phyloP scores from a whole-genome alignment of 2,329 filamentous ascomycete genomes.

The Camillea tinctor region DNA sequence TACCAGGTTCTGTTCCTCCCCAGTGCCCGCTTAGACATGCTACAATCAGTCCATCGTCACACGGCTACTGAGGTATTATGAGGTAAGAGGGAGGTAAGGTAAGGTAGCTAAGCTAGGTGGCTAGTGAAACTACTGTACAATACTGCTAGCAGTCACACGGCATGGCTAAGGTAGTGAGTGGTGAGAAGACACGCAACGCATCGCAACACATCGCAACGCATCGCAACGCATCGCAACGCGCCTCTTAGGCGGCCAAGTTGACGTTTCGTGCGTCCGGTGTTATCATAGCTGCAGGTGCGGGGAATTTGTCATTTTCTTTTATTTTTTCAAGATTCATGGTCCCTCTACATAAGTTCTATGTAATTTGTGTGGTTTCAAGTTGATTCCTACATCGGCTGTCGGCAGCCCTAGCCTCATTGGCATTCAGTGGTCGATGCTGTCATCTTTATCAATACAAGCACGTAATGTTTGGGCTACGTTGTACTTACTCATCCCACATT shows the following conservation, averaged over 20 bases:
- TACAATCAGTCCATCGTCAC: constrained; percentile 15
- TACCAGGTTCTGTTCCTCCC: constrained; percentile 1
- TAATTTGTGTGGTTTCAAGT: constrained; percentile 13
- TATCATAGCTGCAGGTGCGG: constrained; percentile 17
- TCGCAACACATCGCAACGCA: too few species aligned
- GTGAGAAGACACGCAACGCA: constrained; percentile 10
- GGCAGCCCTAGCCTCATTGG: constrained; percentile 15
- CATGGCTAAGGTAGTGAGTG: constrained; percentile 1
- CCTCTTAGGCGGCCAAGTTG: constrained; percentile 14
- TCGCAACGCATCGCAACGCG: constrained; percentile 2
- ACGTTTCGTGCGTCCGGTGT: constrained; percentile 19
- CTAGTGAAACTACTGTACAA: too few species aligned
- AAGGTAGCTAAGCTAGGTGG: too few species aligned
- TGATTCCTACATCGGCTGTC: constrained; percentile 21
- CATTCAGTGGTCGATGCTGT: constrained; percentile 42
- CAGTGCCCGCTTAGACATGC: constrained; percentile 22
- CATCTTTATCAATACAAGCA: constrained; percentile 23
- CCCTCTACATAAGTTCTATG: constrained; percentile 19
- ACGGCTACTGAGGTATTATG: constrained; percentile 14
- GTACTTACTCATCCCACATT: constrained; percentile 78
- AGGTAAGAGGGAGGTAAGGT: constrained; percentile 1
- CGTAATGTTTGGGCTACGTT: constrained; percentile 13
- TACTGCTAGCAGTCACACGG: constrained; percentile 16
- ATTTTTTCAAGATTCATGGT: constrained; percentile 9
- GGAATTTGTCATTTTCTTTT: too few species aligned